phyloP scores from a whole-genome alignment of 768 basidiomycete genomes.

The Podaxis rugospora region DNA sequence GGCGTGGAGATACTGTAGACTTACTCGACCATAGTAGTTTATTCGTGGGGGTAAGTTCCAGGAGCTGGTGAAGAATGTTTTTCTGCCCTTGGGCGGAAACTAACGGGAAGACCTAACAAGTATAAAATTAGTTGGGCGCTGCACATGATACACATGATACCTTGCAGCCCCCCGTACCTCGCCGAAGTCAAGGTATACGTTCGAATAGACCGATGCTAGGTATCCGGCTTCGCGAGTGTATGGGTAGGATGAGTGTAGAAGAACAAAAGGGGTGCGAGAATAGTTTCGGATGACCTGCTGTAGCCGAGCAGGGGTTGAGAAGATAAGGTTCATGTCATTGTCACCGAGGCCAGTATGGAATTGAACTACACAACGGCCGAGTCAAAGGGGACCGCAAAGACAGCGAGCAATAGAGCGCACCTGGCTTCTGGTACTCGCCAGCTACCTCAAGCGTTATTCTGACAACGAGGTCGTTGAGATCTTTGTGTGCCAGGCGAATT shows the following conservation, averaged over 20 bases:
- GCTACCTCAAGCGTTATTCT: constrained; percentile 50
- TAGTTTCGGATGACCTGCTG: constrained; percentile 65
- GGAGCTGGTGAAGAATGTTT: constrained; percentile 50
- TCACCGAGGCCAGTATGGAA: constrained; percentile 85
- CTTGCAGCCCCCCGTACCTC: constrained; percentile 35
- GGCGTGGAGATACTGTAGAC: constrained; percentile 15
- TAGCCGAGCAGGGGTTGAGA: constrained; percentile 60
- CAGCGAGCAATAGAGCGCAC: constrained; percentile 28
- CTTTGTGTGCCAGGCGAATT: constrained; percentile 56
- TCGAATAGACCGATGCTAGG: constrained; percentile 63
- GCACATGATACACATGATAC: neutral
- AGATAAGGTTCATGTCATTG: constrained; percentile 55
- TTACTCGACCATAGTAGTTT: constrained; percentile 81
- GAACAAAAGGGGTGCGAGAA: constrained; percentile 55
- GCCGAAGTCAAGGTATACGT: constrained; percentile 79
- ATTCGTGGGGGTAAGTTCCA: constrained; percentile 72
- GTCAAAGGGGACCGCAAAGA: neutral
- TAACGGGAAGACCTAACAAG: constrained; percentile 56
- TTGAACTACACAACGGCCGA: constrained; percentile 48
- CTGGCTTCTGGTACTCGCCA: constrained; percentile 51
- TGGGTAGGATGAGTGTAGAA: constrained; percentile 77
- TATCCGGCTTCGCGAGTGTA: constrained; percentile 78
- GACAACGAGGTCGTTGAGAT: constrained; percentile 66
- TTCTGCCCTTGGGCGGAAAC: constrained; percentile 63
- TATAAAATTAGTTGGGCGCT: neutral